A percentile compares a stretch with the other conserved stretches of the same genome.
These are phyloP conservation scores for Henckelia pumila DNA, from an alignment of 257 asterid species.

Conservation along the genomic window DNA sequence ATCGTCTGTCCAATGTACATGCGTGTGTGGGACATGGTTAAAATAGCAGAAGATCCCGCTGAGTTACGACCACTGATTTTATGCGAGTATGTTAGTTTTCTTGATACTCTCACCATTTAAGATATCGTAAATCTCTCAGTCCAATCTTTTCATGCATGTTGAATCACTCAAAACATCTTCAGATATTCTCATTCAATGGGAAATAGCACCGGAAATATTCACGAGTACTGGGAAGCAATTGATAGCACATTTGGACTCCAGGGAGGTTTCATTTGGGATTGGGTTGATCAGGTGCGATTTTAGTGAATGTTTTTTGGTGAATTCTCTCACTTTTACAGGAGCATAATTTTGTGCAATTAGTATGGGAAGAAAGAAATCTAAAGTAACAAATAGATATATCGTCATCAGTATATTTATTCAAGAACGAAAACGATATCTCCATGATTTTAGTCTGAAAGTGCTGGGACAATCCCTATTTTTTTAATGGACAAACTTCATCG, in stretches of 20 bases:
- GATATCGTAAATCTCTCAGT: slow-evolving; percentile 7
- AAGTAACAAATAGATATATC: too few relatives aligned
- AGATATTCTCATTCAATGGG: slow-evolving; percentile 99
- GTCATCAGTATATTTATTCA: not conserved
- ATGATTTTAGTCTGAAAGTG: not conserved
- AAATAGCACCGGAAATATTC: slow-evolving; percentile 93
- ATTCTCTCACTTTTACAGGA: not conserved
- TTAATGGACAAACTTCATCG: too few relatives aligned
- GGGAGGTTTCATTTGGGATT: slow-evolving; percentile 99
- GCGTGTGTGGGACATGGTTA: slow-evolving; percentile 88
- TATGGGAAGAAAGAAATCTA: not conserved
- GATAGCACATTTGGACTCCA: slow-evolving; percentile 96
- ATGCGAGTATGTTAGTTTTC: slow-evolving; percentile 78
- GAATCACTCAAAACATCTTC: slow-evolving; percentile 26
- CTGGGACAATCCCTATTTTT: not conserved
- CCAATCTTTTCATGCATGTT: slow-evolving; percentile 22
- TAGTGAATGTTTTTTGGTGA: not conserved
- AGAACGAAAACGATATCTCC: not conserved
- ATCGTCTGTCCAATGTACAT: slow-evolving; percentile 97
- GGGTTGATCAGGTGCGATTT: slow-evolving; percentile 92
- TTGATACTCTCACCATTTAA: slow-evolving; percentile 14
- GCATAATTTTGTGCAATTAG: not conserved
- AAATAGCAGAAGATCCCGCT: slow-evolving; percentile 83
- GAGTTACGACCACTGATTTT: slow-evolving; percentile 87
- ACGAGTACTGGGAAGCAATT: slow-evolving; percentile 95